phyloP scores from a whole-genome alignment of 225 moss, liverwort and hornwort genomes.

The Pseudisothecium myosuroides region DNA sequence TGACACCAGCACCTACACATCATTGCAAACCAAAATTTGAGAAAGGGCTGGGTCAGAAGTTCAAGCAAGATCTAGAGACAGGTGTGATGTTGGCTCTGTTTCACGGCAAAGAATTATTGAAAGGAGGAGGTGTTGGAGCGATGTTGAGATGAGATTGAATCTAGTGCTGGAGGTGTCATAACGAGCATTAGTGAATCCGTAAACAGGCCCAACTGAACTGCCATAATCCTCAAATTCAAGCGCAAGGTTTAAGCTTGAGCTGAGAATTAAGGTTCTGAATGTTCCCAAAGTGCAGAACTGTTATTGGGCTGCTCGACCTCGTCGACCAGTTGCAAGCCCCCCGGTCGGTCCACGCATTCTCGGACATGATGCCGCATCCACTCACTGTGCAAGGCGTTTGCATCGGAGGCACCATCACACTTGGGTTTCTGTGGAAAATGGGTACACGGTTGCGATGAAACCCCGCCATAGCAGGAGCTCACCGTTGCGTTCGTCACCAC shows the following conservation, averaged over 20 bases:
- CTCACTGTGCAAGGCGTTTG: constrained; percentile 10
- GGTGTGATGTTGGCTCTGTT: too few relatives aligned
- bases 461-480: constrained; percentile 12
- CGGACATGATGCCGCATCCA: constrained; percentile 53
- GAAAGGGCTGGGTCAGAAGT: too few relatives aligned
- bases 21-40: too few relatives aligned
- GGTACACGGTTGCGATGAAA: constrained; percentile 52
- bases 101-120: too few relatives aligned
- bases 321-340: constrained; percentile 32
- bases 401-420: neutral
- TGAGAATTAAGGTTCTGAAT: neutral
- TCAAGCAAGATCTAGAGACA: too few relatives aligned
- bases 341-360: constrained; percentile 36
- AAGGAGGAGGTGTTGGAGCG: too few relatives aligned
- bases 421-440: constrained; percentile 37
- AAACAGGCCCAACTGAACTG: neutral
- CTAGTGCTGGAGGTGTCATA: too few relatives aligned
- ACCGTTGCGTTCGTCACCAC: neutral
- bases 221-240: neutral
- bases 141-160: too few relatives aligned
- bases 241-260: neutral
- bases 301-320: neutral
- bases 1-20: too few relatives aligned
- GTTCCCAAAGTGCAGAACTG: neutral
- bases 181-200: too few relatives aligned